These are phyloP conservation scores for Diutina mesorugosa DNA, from an alignment of 1,139 yeast genomes.

Conservation along the genomic window DNA sequence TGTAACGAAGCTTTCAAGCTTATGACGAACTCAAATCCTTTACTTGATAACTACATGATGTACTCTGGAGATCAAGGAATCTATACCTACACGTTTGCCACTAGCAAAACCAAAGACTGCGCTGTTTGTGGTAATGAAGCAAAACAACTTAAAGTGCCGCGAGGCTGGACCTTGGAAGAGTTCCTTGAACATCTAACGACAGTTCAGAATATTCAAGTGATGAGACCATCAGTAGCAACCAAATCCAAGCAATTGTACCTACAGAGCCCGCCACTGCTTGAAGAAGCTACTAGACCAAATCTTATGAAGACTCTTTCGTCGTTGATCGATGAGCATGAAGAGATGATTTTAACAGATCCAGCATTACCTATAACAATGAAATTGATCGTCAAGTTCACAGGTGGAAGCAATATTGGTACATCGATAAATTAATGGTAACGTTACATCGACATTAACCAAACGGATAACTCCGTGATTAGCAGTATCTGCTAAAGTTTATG, in stretches of 20 bases:
- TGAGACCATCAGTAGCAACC: constrained; percentile 39
- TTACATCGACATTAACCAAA: too few species aligned
- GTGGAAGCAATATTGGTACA: not conserved
- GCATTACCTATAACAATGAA: constrained; percentile 27
- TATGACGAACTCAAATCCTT: constrained; percentile 55
- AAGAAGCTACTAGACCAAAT: constrained; percentile 36
- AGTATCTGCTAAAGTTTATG: too few species aligned
- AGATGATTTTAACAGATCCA: constrained; percentile 46
- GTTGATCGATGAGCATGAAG: constrained; percentile 33
- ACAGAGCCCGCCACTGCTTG: constrained; percentile 37
- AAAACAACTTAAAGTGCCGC: constrained; percentile 17
- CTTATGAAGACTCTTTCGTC: constrained; percentile 20
- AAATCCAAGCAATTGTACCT: constrained; percentile 31
- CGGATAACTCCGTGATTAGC: too few species aligned
- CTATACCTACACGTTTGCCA: constrained; percentile 59
- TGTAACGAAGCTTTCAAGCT: constrained; percentile 81
- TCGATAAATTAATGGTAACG: too few species aligned
- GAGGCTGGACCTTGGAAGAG: constrained; percentile 33
- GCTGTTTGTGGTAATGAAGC: constrained; percentile 58
- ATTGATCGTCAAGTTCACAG: not conserved
- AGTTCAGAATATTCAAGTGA: constrained; percentile 27
- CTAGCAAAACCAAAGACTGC: constrained; percentile 48
- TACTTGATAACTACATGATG: constrained; percentile 73
- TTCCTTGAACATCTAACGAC: constrained; percentile 28
- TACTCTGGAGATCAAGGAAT: constrained; percentile 72